Evolutionary conservation across 2,329 filamentous ascomycete species (phyloP), one percentile per base, ranked within the genome.

Genomic region (Ilyonectria sp.): DNA sequence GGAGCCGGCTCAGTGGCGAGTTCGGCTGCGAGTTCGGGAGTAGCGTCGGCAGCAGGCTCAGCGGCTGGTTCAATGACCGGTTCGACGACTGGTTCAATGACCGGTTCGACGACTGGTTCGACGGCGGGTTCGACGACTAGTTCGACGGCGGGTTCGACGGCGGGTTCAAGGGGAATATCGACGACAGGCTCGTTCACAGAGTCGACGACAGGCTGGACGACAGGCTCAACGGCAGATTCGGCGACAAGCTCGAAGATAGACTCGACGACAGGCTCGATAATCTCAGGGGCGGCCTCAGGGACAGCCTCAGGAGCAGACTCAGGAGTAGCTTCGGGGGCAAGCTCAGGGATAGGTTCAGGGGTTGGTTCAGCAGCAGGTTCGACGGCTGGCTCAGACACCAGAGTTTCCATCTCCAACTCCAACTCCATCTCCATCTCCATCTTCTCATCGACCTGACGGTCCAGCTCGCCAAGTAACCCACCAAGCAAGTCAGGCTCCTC

Each of bases 381-480:
- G 11, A 57, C 21, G 11, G 13, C 60, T 2, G 62, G 40, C 23
- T 74, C 67, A 40, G 62, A 19, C 19, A 50, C 58, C 10, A 56
- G 35, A 15, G 63, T 21, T 19, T 31, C 33, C 23, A 50, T 47
- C 56, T 64, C 58, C 21, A 47, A 35, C 52, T 62, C 40, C 23
- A 50, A 44, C 54, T 64, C 58, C 19, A 47, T 37, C 49, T 64
- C 58, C 19, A 47, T 37, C 49, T 62, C 40, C 29, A 50, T 62
- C 61, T 62, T 26, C 29, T 70, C 57, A 40, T 65, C 63, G 9
- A 71, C 75, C 64, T 85, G 82, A 35, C 82, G 79, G 63, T 85
- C 81, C 40, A 86, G 78, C 37, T 83, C 84, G 1, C 82, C 79
- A 71, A 86, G 81, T 1, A 86, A 73, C n/a, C 80, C 82, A n/a